A percentile compares a stretch with the other conserved stretches of the same genome.
Evolutionary conservation across 129 eudicot genomes (phyloP).

Genomic region (Daucus carota): DH1_v3.0 NC_030387.2:39310001-39310500

Average conservation of each 20-base stretch:
- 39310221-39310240: slow-evolving; percentile 96
- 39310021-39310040: neutral
- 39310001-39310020: too few relatives aligned
- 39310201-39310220: slow-evolving; percentile 52
- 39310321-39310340: neutral
- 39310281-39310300: slow-evolving; percentile 35
- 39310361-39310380: neutral
- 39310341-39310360: neutral
- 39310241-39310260: slow-evolving; percentile 68
- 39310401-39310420: slow-evolving; percentile 63
- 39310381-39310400: slow-evolving; percentile 8
- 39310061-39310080: too few relatives aligned
- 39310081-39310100: neutral
- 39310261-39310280: slow-evolving; percentile 36
- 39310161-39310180: slow-evolving; percentile 38
- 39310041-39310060: neutral
- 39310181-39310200: slow-evolving; percentile 37
- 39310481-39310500: slow-evolving; percentile 91
- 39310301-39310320: neutral
- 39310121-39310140: neutral
- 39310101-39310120: neutral
- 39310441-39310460: slow-evolving; percentile 61
- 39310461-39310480: slow-evolving; percentile 91
- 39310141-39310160: neutral
- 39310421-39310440: slow-evolving; percentile 55